Evolutionary conservation across 169 alveolate genomes (phyloP).

Genomic region (Besnoitia besnoiti): DNA sequence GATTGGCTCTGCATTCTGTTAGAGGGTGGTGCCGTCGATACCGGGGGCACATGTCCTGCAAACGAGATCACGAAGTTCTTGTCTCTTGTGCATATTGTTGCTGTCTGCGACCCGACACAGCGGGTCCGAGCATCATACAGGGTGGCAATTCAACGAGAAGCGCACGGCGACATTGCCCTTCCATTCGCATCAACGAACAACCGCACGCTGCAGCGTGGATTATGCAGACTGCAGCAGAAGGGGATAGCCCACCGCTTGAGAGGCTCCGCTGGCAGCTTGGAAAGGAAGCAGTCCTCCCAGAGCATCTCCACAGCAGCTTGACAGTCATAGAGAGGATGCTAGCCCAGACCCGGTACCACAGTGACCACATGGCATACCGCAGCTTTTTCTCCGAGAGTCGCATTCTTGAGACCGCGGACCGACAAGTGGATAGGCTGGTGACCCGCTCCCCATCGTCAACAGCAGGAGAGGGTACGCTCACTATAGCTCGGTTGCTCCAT

Average conservation of each 20-base stretch:
- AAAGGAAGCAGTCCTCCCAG: background rate
- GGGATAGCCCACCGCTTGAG: background rate
- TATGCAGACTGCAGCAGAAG: background rate
- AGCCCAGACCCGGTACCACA: conserved; percentile 26
- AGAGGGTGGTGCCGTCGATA: too few relatives aligned
- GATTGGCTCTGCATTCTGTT: too few relatives aligned
- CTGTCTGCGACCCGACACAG: background rate
- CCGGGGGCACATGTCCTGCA: too few relatives aligned
- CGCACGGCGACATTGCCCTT: background rate
- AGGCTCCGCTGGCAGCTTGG: background rate
- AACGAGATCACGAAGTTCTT: too few relatives aligned
- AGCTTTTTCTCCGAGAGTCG: background rate
- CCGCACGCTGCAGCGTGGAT: background rate
- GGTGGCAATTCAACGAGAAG: conserved; percentile 9
- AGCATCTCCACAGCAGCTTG: background rate
- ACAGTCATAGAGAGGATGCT: background rate
- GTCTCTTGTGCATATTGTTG: too few relatives aligned
- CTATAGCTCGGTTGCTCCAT: too few relatives aligned
- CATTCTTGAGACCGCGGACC: background rate
- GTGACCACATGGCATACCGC: conserved; percentile 28
- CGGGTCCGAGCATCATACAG: conserved; percentile 11
- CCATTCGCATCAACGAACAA: background rate
- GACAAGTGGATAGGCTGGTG: background rate
- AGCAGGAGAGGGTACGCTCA: background rate
- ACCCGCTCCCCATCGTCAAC: background rate